A percentile compares a stretch with the other conserved stretches of the same genome.
phyloP scores from a whole-genome alignment of 2,329 filamentous ascomycete genomes.

The Aspergillus pseudonomiae region DNA sequence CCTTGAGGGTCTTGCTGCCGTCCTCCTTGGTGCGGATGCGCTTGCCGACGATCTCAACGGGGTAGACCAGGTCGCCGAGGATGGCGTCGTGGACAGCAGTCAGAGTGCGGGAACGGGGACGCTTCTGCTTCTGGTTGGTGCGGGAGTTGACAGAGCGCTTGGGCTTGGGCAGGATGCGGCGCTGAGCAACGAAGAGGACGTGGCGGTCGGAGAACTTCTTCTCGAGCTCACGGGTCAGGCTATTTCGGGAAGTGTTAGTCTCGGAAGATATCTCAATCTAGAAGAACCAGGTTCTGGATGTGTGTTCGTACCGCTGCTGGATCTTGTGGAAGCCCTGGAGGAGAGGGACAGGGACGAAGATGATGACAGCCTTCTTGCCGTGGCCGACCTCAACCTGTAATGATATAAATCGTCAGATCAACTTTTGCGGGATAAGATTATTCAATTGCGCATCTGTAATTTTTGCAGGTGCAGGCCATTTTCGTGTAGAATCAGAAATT shows the following conservation, averaged over 20 bases:
- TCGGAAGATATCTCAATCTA: conserved; percentile 1
- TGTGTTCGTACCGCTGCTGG: conserved; percentile 87
- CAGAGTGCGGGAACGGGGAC: conserved; percentile 94
- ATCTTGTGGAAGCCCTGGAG: conserved; percentile 98
- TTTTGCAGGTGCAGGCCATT: background rate
- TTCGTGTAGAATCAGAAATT: conserved; percentile 2
- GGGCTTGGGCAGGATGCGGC: conserved; percentile 97
- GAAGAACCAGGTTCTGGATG: background rate
- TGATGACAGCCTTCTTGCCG: conserved; percentile 99
- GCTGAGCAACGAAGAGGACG: conserved; percentile 97
- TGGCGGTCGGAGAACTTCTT: conserved; percentile 99
- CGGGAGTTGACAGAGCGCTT: conserved; percentile 97
- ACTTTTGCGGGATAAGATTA: background rate
- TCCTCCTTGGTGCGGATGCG: conserved; percentile 98
- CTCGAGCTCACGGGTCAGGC: conserved; percentile 99
- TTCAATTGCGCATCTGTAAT: conserved; percentile 9
- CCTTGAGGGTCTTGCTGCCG: conserved; percentile 97
- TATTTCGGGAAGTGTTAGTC: conserved; percentile 42
- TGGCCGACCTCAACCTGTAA: conserved; percentile 98
- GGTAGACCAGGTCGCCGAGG: conserved; percentile 97
- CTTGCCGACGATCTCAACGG: conserved; percentile 99
- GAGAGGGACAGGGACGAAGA: conserved; percentile 99
- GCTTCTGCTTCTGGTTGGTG: conserved; percentile 98
- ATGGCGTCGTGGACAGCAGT: conserved; percentile 99
- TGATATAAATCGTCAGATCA: conserved; percentile 18